Base-by-base conservation (phyloP, 805 yeast genomes). In the Pichia thaimueangensis region DNA sequence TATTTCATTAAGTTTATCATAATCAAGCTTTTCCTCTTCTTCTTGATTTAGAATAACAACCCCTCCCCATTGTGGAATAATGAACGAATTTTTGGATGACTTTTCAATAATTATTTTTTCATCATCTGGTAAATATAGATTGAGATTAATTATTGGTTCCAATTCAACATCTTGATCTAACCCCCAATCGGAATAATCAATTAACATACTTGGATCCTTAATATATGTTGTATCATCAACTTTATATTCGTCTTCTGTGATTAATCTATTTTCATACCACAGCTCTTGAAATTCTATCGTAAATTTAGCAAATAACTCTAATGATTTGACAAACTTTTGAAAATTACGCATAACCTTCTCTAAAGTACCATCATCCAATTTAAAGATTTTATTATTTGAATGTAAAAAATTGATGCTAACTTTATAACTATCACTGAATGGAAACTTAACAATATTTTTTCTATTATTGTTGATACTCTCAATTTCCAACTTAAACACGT, bases 51-150 rank as follows among this genome's bases (percentile, higher is more conserved):
- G 56, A 49, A 82, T 65, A 54, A 66, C 60, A 43, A 86, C 75
- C 48, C 96, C 96, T 10, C 93, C 94, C 86, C 95, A 89, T 62
- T 85, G 95, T 7, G 96, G 95, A 19, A 91, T 76, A 35, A 84
- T 60, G 55, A 82, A 88, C 42, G 80, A 77, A 58, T 73, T 81
- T 36, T 78, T 65, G 33, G 48, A 48, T 0, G 54, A 70, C 43
- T 70, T 63, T 35, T 65, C 73, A 37, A 82, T 74, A 5, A 46
- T 51, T 53, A 78, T 67, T 45, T 67, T 59, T 21, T 67, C 63
- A 30, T 61, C 54, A 5, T 72, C 66, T 3, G 94, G 88, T 41
- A 80, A 71, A 53, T 80, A 86, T 1, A 82, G 62, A 16, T 85
- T 68, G 54, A 91, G 79, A 60, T 88, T 86, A 2, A 80, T 71